Evolutionary conservation across 805 yeast genomes (phyloP).

Genomic region (Aciculoconidium aculeatum): DNA sequence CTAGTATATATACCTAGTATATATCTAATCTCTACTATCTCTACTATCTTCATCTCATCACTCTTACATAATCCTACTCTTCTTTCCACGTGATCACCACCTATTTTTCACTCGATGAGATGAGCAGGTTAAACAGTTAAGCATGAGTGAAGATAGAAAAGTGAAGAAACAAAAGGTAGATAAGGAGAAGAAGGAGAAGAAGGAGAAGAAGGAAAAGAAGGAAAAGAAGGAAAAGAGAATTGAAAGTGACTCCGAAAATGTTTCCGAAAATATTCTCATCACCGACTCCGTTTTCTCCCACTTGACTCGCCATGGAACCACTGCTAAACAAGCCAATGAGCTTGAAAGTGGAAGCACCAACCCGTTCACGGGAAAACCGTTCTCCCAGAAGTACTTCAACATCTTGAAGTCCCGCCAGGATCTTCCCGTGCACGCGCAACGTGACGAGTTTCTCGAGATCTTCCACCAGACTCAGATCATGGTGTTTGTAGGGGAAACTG

Average conservation of each 20-base stretch:
- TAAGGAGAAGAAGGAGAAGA: slow-evolving; percentile 37
- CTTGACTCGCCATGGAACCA: slow-evolving; percentile 55
- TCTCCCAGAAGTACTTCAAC: slow-evolving; percentile 64
- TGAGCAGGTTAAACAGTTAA: too few species aligned
- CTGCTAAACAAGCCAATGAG: slow-evolving; percentile 53
- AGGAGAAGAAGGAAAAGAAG: slow-evolving; percentile 43
- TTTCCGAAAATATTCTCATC: slow-evolving; percentile 39
- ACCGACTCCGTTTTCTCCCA: slow-evolving; percentile 12
- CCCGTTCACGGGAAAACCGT: slow-evolving; percentile 71
- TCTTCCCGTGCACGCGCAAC: slow-evolving; percentile 89
- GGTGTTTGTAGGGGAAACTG: slow-evolving; percentile 99
- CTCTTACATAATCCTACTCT: not conserved
- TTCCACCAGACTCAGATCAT: slow-evolving; percentile 87
- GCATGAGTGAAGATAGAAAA: slow-evolving; percentile 31
- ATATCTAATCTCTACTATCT: too few species aligned
- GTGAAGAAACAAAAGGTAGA: slow-evolving; percentile 45
- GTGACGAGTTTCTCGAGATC: slow-evolving; percentile 78
- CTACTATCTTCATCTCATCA: too few species aligned
- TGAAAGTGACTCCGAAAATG: not conserved
- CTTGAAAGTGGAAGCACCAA: slow-evolving; percentile 58
- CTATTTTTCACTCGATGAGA: too few species aligned
- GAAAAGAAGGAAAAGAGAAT: slow-evolving; percentile 3
- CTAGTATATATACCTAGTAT: too few species aligned
- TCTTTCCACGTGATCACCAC: not conserved
- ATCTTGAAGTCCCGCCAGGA: slow-evolving; percentile 77